Base-by-base conservation (phyloP, 2,329 filamentous ascomycete species). In the Fusarium coicis region DNA sequence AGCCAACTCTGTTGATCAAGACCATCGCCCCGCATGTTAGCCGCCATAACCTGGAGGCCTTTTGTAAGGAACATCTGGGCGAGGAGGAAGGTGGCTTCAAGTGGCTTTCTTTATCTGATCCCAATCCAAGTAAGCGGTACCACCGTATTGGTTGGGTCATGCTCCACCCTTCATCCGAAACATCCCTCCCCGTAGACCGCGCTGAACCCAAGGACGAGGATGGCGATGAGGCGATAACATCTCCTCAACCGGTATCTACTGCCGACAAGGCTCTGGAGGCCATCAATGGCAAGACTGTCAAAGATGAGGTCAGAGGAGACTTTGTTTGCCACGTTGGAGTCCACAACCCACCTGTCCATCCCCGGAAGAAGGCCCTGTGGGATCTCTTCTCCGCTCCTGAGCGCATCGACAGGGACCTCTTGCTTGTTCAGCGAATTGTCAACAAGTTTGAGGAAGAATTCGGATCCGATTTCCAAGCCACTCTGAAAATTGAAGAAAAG, bases 111-210 rank as follows among this genome's bases (percentile, higher is more conserved):
- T 88, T 99, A 55, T 98, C 95, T 75, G 96, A 99, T 78, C 96
- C 96, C 1, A 99, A 99, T 79, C 96, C 96, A 4, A 93, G 94
- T 78, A 99, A 99, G 84, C 93, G 97, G 72, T 99, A 95, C 79
- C 96, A 99, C 80, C 92, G 96, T 28, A 98, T 99, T 82, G 96
- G 96, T 28, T 99, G 97, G 96, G 97, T 99, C 68, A 96, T 98
- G 88, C 88, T 99, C 15, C 93, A 98, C 78, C 93, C 94, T 21
- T 90, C 90, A 19, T 87, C 92, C 2, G 93, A 97, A 63, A 86
- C 88, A 28, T 84, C 87, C 10, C 85, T 88, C 52, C 87, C 91
- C 18, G 85, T 91, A 67, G 93, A 97, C 75, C 88, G 92, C 69
- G 87, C 89, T n/a, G 93, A 96, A 74, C 88, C 89, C 18, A 91